Evolutionary conservation across 768 basidiomycete genomes (phyloP), one percentile per base, ranked within the genome.

Genomic region (Ramaria rubella): DNA sequence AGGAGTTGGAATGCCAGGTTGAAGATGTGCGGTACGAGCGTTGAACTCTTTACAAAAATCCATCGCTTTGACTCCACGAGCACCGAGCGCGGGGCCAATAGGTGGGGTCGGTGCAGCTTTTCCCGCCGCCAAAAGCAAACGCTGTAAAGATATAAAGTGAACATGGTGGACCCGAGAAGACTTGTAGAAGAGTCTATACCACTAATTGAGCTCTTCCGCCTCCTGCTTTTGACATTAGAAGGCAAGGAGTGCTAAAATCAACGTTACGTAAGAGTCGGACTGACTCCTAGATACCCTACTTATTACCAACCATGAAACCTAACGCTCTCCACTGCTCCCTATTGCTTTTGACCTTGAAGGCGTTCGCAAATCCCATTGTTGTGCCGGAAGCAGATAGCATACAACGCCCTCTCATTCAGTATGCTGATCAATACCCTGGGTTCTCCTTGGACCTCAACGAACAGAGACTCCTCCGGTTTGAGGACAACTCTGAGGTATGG

Each of bases 21-120:
- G 81, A 34, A 95, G 79, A 68, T 91, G 86, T 30, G 90, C 86
- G 19, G 95, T 97, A 61, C 86, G 85, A n/a, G 95, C 94, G 68
- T 99, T 99, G 76, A 98, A 99, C 70, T 98, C 94, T 71, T 97
- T 99, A 79, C 94, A 96, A 68, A 99, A 99, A 74, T 99, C 96
- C 89, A 98, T 98, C 26, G 94, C 93, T 73, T 96, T 97, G 63
- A 99, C 94, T 64, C 96, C 96, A 66, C 92, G 85, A 61, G 96
- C 95, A 75, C 96, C 96, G 52, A 99, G 82, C 30, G 94, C 95
- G 54, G 95, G 95, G 66, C 95, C 95, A 51, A 99, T 88, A 8
- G 95, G 95, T 56, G 95, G 95, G 36, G 91, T 89, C 17, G 95
- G 94, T 26, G 94, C 87, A 33, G 95, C 95, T 68, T 97, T 97